phyloP scores from a whole-genome alignment of 371 early-diverging fungal species.

The Mucor piriformis region DNA sequence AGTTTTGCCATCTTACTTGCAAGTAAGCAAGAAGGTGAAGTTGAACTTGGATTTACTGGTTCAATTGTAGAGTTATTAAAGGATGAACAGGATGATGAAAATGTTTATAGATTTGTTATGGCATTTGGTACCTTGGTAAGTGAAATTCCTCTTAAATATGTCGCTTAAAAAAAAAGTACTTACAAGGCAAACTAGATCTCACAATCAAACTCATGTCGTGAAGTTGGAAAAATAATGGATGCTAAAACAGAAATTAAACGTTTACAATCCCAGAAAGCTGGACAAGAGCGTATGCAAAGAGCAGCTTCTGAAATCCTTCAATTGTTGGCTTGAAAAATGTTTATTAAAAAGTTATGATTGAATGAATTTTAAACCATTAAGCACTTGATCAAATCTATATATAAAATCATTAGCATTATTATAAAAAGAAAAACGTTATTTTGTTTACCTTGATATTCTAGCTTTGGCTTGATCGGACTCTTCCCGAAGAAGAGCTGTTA shows the following conservation, averaged over 20 bases:
- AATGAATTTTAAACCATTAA: conserved; percentile 15
- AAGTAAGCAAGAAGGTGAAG: conserved; percentile 44
- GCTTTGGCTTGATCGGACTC: conserved; percentile 34
- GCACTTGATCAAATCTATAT: conserved; percentile 27
- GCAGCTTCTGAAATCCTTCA: conserved; percentile 23
- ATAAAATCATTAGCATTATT: background rate
- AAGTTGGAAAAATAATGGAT: conserved; percentile 43
- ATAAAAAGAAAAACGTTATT: background rate
- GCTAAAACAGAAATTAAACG: conserved; percentile 19
- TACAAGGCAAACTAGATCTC: conserved; percentile 11
- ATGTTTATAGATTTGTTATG: conserved; percentile 56
- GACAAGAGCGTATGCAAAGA: conserved; percentile 30
- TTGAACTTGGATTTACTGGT: conserved; percentile 48
- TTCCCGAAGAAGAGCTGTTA: conserved; percentile 24
- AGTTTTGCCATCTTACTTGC: conserved; percentile 41
- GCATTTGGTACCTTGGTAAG: conserved; percentile 65
- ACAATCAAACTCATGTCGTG: conserved; percentile 30
- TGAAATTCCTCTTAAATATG: background rate
- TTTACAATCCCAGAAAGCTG: conserved; percentile 13
- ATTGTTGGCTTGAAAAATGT: conserved; percentile 10
- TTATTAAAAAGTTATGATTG: background rate
- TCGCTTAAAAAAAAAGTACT: background rate
- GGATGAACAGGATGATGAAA: conserved; percentile 55
- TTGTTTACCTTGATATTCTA: conserved; percentile 26
- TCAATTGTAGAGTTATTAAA: conserved; percentile 51